These are phyloP conservation scores for Cladosporium oxysporum DNA, from an alignment of 2,329 filamentous ascomycete species.

Conservation along the genomic window DNA sequence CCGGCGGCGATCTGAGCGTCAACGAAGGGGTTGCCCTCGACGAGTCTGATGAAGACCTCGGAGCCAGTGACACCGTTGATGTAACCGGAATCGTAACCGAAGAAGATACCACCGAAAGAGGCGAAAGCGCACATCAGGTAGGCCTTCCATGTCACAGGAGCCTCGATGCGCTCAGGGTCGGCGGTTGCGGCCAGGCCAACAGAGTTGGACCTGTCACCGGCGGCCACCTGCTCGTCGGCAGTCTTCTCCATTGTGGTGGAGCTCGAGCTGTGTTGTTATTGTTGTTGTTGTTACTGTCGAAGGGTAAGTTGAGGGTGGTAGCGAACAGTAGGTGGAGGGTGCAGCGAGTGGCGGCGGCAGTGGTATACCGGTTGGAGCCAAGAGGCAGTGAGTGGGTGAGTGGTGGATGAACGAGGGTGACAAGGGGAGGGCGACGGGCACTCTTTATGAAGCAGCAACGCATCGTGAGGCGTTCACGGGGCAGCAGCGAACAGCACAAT, in stretches of 20 bases:
- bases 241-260: constrained; percentile 14
- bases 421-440: constrained; percentile 10
- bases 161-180: constrained; percentile 57
- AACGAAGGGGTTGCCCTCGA: constrained; percentile 45
- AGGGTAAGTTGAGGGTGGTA: not conserved
- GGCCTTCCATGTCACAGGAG: constrained; percentile 42
- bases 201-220: constrained; percentile 23
- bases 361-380: constrained; percentile 7
- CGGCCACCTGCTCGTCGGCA: constrained; percentile 9
- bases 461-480: constrained; percentile 14
- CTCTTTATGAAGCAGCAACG: constrained; percentile 16
- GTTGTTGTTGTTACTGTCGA: constrained; percentile 1
- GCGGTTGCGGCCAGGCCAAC: constrained; percentile 43
- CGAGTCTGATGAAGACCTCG: constrained; percentile 53
- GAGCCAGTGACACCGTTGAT: constrained; percentile 57
- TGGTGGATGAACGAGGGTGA: not conserved
- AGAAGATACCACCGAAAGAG: constrained; percentile 65
- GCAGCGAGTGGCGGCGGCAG: constrained; percentile 13
- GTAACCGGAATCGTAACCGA: constrained; percentile 77
- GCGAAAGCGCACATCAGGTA: constrained; percentile 51
- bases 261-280: not conserved
- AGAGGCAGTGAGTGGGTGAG: constrained; percentile 7
- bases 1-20: not conserved
- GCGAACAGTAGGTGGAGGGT: not conserved
- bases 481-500: constrained; percentile 10